Conservation (phyloP, 2,329 filamentous ascomycete genomes). For the Pseudocercospora macadamiae region DNA sequence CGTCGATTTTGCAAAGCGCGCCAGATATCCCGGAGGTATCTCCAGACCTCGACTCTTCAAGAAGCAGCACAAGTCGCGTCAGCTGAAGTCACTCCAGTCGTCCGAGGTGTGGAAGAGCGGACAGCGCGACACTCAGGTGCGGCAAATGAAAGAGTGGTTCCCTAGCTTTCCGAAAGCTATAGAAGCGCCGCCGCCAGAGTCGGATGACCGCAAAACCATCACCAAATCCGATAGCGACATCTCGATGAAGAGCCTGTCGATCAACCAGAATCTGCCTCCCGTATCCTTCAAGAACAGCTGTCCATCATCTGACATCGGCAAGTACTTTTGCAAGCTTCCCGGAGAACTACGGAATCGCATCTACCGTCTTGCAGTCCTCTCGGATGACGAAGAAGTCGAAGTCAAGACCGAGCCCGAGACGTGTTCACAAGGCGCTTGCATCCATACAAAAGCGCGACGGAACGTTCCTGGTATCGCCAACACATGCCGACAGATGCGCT, state of each 20-base stretch:
- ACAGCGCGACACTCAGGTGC: slow-evolving; percentile 18
- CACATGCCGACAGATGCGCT: slow-evolving; percentile 31
- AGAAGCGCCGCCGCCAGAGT: neutral
- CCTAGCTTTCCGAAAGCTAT: slow-evolving; percentile 13
- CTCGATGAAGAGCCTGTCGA: neutral
- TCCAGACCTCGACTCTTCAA: slow-evolving; percentile 10
- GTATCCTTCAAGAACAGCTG: slow-evolving; percentile 19
- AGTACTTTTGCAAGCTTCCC: slow-evolving; percentile 28
- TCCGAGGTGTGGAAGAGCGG: slow-evolving; percentile 15
- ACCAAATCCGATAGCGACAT: slow-evolving; percentile 10
- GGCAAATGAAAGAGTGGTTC: slow-evolving; percentile 24
- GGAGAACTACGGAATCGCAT: slow-evolving; percentile 33
- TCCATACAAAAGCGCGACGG: slow-evolving; percentile 19
- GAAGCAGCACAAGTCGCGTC: slow-evolving; percentile 15
- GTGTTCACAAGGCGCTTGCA: slow-evolving; percentile 27
- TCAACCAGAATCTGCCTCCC: neutral
- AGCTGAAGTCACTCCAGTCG: slow-evolving; percentile 17
- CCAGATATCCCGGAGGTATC: slow-evolving; percentile 7
- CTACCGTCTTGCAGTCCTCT: slow-evolving; percentile 28
- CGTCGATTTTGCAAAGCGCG: neutral
- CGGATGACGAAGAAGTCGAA: slow-evolving; percentile 19
- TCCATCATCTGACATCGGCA: slow-evolving; percentile 29
- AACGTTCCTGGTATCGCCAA: slow-evolving; percentile 29
- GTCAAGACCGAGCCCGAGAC: slow-evolving; percentile 19
- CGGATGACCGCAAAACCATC: neutral